phyloP scores from a whole-genome alignment of 768 basidiomycete species.

The Pleurotus djamor region DNA sequence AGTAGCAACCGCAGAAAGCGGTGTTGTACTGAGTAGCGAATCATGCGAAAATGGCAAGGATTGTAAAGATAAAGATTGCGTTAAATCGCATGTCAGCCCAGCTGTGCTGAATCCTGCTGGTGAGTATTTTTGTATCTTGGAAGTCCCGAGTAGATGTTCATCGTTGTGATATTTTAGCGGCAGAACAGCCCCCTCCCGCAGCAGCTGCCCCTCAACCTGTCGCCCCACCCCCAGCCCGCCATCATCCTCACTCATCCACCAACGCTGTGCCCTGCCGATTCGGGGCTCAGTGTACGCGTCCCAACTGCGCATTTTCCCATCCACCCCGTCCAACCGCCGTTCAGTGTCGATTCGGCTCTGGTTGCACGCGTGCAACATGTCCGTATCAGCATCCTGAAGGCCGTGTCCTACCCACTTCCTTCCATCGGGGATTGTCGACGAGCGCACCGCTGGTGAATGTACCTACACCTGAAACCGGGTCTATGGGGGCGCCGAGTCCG shows the following conservation, averaged over 20 bases:
- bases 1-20: conserved; percentile 94
- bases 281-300: conserved; percentile 68
- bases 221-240: background rate
- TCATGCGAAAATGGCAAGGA: conserved; percentile 86
- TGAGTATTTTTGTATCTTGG: conserved; percentile 23
- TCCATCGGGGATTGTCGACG: conserved; percentile 74
- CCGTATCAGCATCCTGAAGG: conserved; percentile 91
- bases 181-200: conserved; percentile 36
- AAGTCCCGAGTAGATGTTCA: conserved; percentile 11
- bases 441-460: conserved; percentile 62
- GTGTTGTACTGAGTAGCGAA: conserved; percentile 92
- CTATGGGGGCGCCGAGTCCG: conserved; percentile 59
- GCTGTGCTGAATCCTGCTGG: conserved; percentile 71
- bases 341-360: conserved; percentile 81
- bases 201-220: conserved; percentile 8
- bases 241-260: conserved; percentile 21
- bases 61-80: conserved; percentile 93
- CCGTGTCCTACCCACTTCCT: conserved; percentile 73
- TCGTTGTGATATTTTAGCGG: conserved; percentile 14
- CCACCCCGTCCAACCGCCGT: conserved; percentile 46
- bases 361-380: conserved; percentile 85
- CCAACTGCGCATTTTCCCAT: conserved; percentile 68
- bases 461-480: conserved; percentile 59
- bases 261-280: conserved; percentile 58
- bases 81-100: conserved; percentile 88